These are phyloP conservation scores for Stellera chamaejasme DNA, from an alignment of 345 rosid species.

Conservation along the genomic window DNA sequence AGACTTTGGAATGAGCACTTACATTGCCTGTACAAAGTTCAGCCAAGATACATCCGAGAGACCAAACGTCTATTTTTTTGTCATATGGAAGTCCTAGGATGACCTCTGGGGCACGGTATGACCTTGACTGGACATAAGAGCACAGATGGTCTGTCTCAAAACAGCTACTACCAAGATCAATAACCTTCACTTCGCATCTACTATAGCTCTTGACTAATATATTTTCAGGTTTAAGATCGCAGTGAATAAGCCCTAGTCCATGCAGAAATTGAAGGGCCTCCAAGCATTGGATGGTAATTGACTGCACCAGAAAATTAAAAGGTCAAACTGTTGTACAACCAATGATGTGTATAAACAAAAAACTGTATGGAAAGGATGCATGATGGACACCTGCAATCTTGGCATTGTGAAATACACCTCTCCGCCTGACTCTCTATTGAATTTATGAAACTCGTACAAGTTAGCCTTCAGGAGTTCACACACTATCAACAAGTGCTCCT, in stretches of 20 bases:
- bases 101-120: conserved; percentile 98
- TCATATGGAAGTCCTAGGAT: conserved; percentile 90
- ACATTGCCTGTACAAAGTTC: conserved; percentile 98
- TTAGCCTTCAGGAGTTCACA: conserved; percentile 99
- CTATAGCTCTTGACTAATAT: conserved; percentile 96
- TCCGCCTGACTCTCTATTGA: conserved; percentile 96
- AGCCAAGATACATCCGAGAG: conserved; percentile 98
- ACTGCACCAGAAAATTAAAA: conserved; percentile 47
- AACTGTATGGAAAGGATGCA: conserved; percentile 13
- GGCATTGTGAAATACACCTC: conserved; percentile 99
- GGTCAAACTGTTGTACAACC: conserved; percentile 16
- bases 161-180: conserved; percentile 99
- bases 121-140: conserved; percentile 97
- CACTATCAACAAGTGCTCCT: conserved; percentile 98
- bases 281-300: conserved; percentile 89
- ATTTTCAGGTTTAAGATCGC: conserved; percentile 95
- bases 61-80: conserved; percentile 97
- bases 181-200: conserved; percentile 97
- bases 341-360: conserved; percentile 1
- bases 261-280: conserved; percentile 95
- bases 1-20: conserved; percentile 24
- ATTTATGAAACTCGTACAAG: conserved; percentile 94
- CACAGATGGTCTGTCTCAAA: conserved; percentile 97
- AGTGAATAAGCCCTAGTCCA: conserved; percentile 95
- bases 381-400: conserved; percentile 73